phyloP scores from a whole-genome alignment of 208 protist species.

The Leishmania braziliensis region DNA sequence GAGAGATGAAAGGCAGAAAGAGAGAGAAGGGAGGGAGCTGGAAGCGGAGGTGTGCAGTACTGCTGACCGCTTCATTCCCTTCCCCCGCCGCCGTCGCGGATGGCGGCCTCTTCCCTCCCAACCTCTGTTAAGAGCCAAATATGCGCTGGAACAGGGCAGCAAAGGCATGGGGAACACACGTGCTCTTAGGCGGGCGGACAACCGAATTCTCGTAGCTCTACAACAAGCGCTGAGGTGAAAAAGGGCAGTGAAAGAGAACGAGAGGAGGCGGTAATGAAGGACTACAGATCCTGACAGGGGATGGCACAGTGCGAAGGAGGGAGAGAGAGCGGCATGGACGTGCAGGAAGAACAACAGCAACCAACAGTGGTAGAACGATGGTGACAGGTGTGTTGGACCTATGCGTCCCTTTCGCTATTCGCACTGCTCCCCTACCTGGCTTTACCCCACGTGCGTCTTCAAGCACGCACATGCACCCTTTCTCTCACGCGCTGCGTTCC shows the following conservation, averaged over 20 bases:
- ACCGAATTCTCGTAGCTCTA: no score
- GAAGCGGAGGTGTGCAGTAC: not conserved
- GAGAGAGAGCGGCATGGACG: not conserved
- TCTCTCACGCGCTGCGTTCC: not conserved
- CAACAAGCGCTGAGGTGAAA: not conserved
- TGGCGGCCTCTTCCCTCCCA: no score
- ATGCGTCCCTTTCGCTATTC: not conserved
- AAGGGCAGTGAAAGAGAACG: not conserved
- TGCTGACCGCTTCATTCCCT: not conserved
- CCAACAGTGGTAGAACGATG: not conserved
- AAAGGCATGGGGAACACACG: not conserved
- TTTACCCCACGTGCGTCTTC: no score
- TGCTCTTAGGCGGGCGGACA: no score
- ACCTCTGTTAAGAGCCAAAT: not conserved
- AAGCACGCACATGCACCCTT: not conserved
- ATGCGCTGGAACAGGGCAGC: not conserved
- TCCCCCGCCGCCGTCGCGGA: not conserved
- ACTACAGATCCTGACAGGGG: not conserved
- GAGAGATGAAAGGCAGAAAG: not conserved
- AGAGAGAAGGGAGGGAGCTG: not conserved
- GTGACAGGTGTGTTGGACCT: not conserved
- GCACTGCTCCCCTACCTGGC: not conserved
- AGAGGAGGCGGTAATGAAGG: not conserved
- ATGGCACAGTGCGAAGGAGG: not conserved
- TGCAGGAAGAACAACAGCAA: not conserved